A percentile compares a stretch with the other conserved stretches of the same genome.
Conservation (phyloP, 176 grass and related monocot genomes). For the Panicum miliaceum region DNA sequence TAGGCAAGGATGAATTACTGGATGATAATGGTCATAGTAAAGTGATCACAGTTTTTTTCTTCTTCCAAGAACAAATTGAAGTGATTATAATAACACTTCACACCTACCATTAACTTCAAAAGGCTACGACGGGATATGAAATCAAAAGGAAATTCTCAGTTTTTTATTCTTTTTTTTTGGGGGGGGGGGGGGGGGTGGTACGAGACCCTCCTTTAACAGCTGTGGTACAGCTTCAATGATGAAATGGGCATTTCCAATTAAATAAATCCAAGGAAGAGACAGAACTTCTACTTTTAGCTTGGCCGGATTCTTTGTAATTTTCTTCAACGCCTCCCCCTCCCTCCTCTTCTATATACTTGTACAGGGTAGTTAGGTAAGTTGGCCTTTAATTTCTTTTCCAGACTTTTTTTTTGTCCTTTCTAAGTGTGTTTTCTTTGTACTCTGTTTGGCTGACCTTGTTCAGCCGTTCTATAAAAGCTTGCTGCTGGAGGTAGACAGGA, state of each 20-base stretch:
- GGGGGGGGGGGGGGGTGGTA: not conserved
- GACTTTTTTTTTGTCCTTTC: not conserved
- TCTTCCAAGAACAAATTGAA: not conserved
- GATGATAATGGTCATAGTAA: not conserved
- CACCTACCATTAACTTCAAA: not conserved
- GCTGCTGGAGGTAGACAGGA: not conserved
- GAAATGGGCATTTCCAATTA: not conserved
- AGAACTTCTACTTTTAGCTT: not conserved
- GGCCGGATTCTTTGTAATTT: not conserved
- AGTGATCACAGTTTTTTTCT: not conserved
- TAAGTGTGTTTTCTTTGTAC: not conserved
- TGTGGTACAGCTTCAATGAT: slow-evolving; percentile 7
- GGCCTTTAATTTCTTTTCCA: not conserved
- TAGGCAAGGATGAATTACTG: slow-evolving; percentile 20
- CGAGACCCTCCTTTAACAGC: not conserved
- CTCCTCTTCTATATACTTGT: not conserved
- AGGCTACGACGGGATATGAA: not conserved
- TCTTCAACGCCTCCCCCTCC: not conserved
- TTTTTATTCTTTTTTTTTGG: not conserved
- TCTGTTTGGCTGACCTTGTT: not conserved
- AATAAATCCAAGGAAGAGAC: not conserved
- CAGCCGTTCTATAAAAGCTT: not conserved
- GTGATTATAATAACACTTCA: not conserved
- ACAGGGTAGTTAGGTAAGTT: not conserved
- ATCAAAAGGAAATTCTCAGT: not conserved